Base-by-base conservation (phyloP, 2,329 filamentous ascomycete species). In the Ilyonectria mors-panacis region DNA sequence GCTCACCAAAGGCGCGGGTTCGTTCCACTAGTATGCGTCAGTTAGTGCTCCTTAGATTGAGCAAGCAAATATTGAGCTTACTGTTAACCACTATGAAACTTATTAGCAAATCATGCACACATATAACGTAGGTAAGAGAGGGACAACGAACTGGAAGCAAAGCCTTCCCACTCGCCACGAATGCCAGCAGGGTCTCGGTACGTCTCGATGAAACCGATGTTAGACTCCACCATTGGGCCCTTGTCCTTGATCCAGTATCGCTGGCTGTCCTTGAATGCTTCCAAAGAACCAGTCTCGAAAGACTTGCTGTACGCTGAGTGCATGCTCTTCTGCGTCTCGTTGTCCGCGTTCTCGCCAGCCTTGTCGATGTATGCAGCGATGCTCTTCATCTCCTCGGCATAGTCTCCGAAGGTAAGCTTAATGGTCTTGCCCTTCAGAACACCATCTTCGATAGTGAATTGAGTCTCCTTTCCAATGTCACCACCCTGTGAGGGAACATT, bases 121-220 rank as follows among this genome's bases (percentile, higher is more conserved):
- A 13, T 28, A 2, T n/a, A 30, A 35, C n/a, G 6, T n/a, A 39
- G 19, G 4, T 10, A 13, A n/a, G 48, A 19, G 8, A 1, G 30
- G 57, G 35, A 30, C 19, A 59, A 76, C 78, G 70, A 59, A 80
- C 80, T 88, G 51, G 92, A 92, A 51, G 92, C 93, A 77, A 96
- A 94, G 2, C 93, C 93, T 80, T 96, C 93, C 91, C 93, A 97
- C 78, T 96, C 94, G 67, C 92, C 93, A 69, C 93, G 87, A 35
- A 94, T 89, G 66, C 94, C 93, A 66, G 92, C 91, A 33, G 94
- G 94, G 76, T 97, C 94, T 73, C 93, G 86, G 79, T 96, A 96
- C 0, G 93, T 94, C 82, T 96, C 93, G 58, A 96, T 92, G 77
- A 96, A 96, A 1, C 93, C 93, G 72, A 95, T 88, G 78, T 95